Base-by-base conservation (phyloP, 345 rosid species). In the Kernera saxatilis region DNA sequence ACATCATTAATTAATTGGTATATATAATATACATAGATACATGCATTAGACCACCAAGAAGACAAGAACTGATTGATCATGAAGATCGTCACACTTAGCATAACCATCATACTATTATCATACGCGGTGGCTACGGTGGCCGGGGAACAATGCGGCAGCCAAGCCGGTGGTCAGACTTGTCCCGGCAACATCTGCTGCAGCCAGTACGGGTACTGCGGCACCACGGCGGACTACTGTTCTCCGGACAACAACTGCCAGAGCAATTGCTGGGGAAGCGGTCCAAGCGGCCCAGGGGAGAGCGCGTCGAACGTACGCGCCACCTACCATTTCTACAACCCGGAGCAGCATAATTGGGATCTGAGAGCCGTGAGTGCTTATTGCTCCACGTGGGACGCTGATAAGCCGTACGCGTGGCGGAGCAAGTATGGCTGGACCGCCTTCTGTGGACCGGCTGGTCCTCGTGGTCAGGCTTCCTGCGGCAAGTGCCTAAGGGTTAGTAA, bases 361-460 rank as follows among this genome's bases (percentile, higher is more conserved):
- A 74, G 6, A 13, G 71, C 82, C 0, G 91, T 64, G 1, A 78
- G 87, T 60, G 89, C 85, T 23, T 88, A 37, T 25, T 87, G 96
- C 51, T 40, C 97, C 1, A 80, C 92, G 0, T 85, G 92, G 87
- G 92, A 90, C 18, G 92, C 89, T 14, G 61, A 21, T 48, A 79
- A 82, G 41, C 87, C 91, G 2, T 53, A 82, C 43, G 64, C 65
- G 5, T 85, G 97, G 97, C 79, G 97, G 10, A 73, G 56, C 2
- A 83, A 68, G 52, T 79, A 85, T 30, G 92, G 92, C 3, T 84
- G 92, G 92, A 83, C 92, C 0, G 89, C 96, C 39, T 86, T 85
- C 19, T 84, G 92, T 3, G 85, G 82, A 0, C 90, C 88, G 0
- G 82, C 6, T 25, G 93, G 91, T 12, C 84, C 87, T 13, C 82